These are phyloP conservation scores for Carex cristatella DNA, from an alignment of 176 grass and related monocot species.

Conservation along the genomic window DNA sequence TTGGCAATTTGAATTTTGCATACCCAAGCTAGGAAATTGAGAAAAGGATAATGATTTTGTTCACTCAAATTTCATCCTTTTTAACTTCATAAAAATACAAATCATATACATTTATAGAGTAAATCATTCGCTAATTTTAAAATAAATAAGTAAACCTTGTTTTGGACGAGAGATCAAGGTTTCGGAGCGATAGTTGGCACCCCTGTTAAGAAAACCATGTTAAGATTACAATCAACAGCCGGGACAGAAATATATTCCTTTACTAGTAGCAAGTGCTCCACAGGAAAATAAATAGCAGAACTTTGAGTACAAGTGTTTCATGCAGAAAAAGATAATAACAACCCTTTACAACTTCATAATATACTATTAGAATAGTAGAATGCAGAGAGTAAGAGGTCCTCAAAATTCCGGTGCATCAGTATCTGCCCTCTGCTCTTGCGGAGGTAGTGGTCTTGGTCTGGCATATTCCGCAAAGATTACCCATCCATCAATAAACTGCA, in stretches of 20 bases:
- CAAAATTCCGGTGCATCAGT: not conserved
- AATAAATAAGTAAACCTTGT: no score
- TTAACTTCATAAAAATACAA: no score
- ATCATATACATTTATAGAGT: no score
- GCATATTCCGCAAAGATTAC: slow-evolving; percentile 91
- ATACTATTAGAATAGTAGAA: not conserved
- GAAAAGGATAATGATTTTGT: not conserved
- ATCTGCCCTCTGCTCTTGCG: slow-evolving; percentile 7
- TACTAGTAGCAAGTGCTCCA: not conserved
- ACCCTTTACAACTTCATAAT: not conserved
- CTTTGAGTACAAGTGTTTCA: not conserved
- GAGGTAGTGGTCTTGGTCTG: slow-evolving; percentile 35
- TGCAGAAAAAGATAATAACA: not conserved
- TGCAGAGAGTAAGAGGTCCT: not conserved
- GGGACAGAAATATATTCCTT: not conserved
- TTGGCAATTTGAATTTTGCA: not conserved
- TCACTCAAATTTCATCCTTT: no score
- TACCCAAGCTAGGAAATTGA: not conserved
- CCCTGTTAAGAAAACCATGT: not conserved
- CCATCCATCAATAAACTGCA: slow-evolving; percentile 93
- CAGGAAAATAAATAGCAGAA: not conserved
- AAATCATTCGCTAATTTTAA: no score
- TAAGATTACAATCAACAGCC: not conserved
- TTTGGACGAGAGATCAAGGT: no score
- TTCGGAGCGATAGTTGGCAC: no score